Percentiles rank a stretch among this genome's conserved stretches.
Conservation (phyloP, 1,284 basidiomycete genomes). For the Coriolopsis trogii region DNA sequence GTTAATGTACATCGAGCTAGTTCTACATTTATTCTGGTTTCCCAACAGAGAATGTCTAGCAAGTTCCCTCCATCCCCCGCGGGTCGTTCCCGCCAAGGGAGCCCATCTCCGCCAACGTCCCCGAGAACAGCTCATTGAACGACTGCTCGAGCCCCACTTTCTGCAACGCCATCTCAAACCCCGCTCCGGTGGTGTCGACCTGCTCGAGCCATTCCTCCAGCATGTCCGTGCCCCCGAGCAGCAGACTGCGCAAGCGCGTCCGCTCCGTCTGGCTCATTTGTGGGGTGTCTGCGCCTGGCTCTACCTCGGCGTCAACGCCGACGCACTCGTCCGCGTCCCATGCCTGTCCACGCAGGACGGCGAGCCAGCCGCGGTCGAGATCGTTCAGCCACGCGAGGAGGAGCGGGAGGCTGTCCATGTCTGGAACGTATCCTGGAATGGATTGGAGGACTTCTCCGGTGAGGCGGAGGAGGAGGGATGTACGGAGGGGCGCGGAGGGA, state of each 20-base stretch:
- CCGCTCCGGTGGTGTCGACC: slow-evolving; percentile 30
- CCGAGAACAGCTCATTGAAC: slow-evolving; percentile 63
- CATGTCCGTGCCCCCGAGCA: slow-evolving; percentile 56
- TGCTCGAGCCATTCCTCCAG: slow-evolving; percentile 70
- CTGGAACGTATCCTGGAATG: slow-evolving; percentile 59
- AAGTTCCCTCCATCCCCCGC: slow-evolving; percentile 30
- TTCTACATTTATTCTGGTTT: no score
- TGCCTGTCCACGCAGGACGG: slow-evolving; percentile 58
- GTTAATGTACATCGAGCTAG: no score
- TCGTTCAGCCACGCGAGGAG: slow-evolving; percentile 68
- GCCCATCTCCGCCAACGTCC: slow-evolving; percentile 60
- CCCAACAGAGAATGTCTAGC: no score
- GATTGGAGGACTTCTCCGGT: slow-evolving; percentile 64
- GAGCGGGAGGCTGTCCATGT: slow-evolving; percentile 44
- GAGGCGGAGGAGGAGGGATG: slow-evolving; percentile 65
- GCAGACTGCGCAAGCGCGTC: slow-evolving; percentile 63
- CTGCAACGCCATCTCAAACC: slow-evolving; percentile 37
- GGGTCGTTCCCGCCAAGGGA: slow-evolving; percentile 35
- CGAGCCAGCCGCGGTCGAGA: slow-evolving; percentile 71
- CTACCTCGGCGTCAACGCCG: slow-evolving; percentile 50
- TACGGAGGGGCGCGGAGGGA: slow-evolving; percentile 66
- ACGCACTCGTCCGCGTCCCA: slow-evolving; percentile 57
- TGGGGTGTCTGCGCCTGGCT: slow-evolving; percentile 39
- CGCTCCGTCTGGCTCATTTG: slow-evolving; percentile 68
- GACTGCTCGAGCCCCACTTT: slow-evolving; percentile 56